Base-by-base conservation (phyloP, 257 asterid species). In the Knoxia roxburghii region DNA sequence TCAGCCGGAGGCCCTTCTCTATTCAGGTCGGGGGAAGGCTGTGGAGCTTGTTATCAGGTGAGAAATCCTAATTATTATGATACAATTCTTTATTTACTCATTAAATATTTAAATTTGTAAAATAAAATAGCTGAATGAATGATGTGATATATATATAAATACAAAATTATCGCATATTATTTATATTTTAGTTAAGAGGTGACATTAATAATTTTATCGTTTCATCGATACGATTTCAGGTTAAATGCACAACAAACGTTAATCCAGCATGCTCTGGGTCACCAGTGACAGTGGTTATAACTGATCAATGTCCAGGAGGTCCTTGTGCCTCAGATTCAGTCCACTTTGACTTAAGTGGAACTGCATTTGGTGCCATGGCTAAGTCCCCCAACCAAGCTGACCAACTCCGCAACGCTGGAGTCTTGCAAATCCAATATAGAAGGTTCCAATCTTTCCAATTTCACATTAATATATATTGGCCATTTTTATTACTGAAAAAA, bases 21-120 rank as follows among this genome's bases (percentile, higher is more conserved):
- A 5, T 92, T 68, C 77, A 55, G 76, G 41, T 72, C 82, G 9
- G 95, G 98, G 75, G 79, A 74, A 74, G 90, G 80, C 10, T 92
- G 98, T 69, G 98, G 96, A 46, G 82, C 87, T 55, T 92, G 97
- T 32, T 92, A 78, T 76, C 86, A 89, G 90, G 96, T 89, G 20
- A 0, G 5, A 12, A 4, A 45, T 12, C 50, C 45, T 39, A 33
- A 33, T n/a, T n/a, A n/a, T n/a, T n/a, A n/a, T n/a, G n/a, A n/a
- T n/a, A n/a, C n/a, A n/a, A n/a, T n/a, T n/a, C n/a, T n/a, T n/a
- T n/a, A n/a, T n/a, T n/a, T n/a, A n/a, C n/a, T n/a, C n/a, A n/a
- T n/a, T n/a, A n/a, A n/a, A n/a, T n/a, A n/a, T n/a, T n/a, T n/a
- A n/a, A n/a, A n/a, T n/a, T n/a, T n/a, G n/a, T n/a, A n/a, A n/a